Evolutionary conservation across 192 early-diverging fungal species (phyloP).

Genomic region (Entomortierella lignicola): DNA sequence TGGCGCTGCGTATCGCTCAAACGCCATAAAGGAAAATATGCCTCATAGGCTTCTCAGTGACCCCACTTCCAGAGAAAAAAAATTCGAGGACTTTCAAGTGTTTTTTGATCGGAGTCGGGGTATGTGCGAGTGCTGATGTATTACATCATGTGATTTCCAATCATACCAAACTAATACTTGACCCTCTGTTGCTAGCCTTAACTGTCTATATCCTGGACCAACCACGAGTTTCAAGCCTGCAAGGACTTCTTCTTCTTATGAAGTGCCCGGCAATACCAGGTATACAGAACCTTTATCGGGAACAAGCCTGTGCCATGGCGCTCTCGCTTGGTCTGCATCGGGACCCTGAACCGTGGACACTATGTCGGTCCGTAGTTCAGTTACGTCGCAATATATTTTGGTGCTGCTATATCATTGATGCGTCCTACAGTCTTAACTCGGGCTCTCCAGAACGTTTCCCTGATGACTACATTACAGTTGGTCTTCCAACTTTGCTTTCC

Average conservation of each 20-base stretch:
- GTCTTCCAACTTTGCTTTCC: conserved; percentile 25
- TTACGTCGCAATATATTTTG: conserved; percentile 53
- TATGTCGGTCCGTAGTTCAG: conserved; percentile 45
- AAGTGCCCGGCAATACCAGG: conserved; percentile 47
- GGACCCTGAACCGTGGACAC: conserved; percentile 46
- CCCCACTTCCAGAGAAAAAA: neutral
- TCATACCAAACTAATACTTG: no score
- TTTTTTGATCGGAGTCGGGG: conserved; percentile 39
- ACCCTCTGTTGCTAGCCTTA: conserved; percentile 17
- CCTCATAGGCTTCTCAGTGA: conserved; percentile 18
- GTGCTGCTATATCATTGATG: conserved; percentile 52
- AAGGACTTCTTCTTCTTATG: conserved; percentile 43
- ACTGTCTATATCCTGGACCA: conserved; percentile 44
- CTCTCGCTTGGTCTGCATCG: conserved; percentile 46
- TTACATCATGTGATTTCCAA: no score
- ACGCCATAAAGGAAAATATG: conserved; percentile 38
- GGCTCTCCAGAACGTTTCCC: conserved; percentile 45
- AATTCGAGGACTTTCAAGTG: conserved; percentile 21
- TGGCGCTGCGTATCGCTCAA: conserved; percentile 44
- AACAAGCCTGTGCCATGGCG: conserved; percentile 53
- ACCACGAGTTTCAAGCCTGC: conserved; percentile 39
- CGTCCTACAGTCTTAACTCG: conserved; percentile 42
- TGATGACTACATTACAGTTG: conserved; percentile 46
- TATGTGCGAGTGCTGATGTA: no score
- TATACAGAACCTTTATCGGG: conserved; percentile 48